Conservation (phyloP, 331 rosid genomes). For the Pyrus hybrid region DNA sequence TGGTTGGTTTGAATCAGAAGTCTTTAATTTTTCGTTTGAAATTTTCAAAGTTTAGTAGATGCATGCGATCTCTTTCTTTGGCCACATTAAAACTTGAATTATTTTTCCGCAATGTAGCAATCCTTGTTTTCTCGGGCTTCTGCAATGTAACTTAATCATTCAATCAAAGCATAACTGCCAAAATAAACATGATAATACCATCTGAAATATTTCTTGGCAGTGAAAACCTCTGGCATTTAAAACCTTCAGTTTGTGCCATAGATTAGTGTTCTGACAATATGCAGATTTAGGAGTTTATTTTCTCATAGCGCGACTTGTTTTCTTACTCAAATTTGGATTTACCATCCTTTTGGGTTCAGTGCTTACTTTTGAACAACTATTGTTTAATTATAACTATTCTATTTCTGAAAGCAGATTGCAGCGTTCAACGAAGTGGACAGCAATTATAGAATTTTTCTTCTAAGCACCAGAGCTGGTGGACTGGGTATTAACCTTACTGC, state of each 20-base stretch:
- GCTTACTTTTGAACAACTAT: background rate
- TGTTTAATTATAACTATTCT: slow-evolving; percentile 2
- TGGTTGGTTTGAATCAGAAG: slow-evolving; percentile 9
- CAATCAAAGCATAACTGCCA: background rate
- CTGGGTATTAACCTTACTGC: slow-evolving; percentile 95
- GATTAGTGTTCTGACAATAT: background rate
- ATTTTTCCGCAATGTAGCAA: background rate
- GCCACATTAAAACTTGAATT: background rate
- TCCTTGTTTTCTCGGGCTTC: background rate
- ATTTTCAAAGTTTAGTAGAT: background rate
- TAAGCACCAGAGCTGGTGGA: slow-evolving; percentile 98
- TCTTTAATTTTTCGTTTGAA: background rate
- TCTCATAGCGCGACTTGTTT: background rate
- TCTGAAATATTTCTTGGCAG: background rate
- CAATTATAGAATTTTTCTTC: slow-evolving; percentile 60
- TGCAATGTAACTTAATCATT: background rate
- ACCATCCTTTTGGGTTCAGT: background rate
- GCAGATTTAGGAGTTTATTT: background rate
- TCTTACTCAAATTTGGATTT: background rate
- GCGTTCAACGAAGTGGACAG: slow-evolving; percentile 68
- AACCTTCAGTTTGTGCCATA: background rate
- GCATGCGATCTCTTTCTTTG: background rate
- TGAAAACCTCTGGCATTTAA: background rate
- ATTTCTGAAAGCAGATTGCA: slow-evolving; percentile 42
- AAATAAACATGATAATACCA: background rate